phyloP scores from a whole-genome alignment of 1,284 basidiomycete species.

The Boletus sp. region DNA sequence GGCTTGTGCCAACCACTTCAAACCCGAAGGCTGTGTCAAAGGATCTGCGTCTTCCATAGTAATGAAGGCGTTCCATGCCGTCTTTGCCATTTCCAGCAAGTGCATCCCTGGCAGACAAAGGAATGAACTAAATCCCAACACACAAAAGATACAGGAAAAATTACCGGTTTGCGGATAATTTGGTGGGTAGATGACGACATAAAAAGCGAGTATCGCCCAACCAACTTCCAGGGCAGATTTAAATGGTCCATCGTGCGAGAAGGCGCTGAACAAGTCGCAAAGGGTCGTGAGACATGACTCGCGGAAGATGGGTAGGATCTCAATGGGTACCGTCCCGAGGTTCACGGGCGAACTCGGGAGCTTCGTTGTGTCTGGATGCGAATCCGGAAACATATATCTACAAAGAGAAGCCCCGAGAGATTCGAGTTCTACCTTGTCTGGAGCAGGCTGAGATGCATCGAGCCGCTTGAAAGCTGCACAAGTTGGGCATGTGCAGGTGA shows the following conservation, averaged over 20 bases:
- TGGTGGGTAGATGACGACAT: slow-evolving; percentile 66
- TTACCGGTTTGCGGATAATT: slow-evolving; percentile 80
- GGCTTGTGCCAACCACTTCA: slow-evolving; percentile 25
- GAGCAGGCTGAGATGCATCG: slow-evolving; percentile 32
- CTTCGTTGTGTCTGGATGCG: slow-evolving; percentile 16
- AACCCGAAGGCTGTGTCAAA: neutral
- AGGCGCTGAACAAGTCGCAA: slow-evolving; percentile 63
- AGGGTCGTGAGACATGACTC: slow-evolving; percentile 61
- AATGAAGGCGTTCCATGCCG: slow-evolving; percentile 64
- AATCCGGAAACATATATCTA: slow-evolving; percentile 41
- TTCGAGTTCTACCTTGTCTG: slow-evolving; percentile 22
- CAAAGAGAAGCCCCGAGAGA: slow-evolving; percentile 44
- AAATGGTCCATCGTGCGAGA: slow-evolving; percentile 66
- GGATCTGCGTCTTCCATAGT: slow-evolving; percentile 26
- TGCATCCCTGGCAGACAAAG: slow-evolving; percentile 61
- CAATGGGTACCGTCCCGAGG: slow-evolving; percentile 44
- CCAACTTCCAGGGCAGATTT: slow-evolving; percentile 57
- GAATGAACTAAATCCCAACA: neutral
- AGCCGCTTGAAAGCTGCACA: slow-evolving; percentile 49
- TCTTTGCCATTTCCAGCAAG: slow-evolving; percentile 73
- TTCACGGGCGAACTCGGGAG: slow-evolving; percentile 31
- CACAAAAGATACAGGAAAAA: slow-evolving; percentile 24
- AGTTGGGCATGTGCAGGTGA: slow-evolving; percentile 62
- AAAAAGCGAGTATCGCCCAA: slow-evolving; percentile 61
- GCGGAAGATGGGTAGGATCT: slow-evolving; percentile 50